Evolutionary conservation across 2,329 filamentous ascomycete genomes (phyloP).

Genomic region (Aureobasidium musti): DNA sequence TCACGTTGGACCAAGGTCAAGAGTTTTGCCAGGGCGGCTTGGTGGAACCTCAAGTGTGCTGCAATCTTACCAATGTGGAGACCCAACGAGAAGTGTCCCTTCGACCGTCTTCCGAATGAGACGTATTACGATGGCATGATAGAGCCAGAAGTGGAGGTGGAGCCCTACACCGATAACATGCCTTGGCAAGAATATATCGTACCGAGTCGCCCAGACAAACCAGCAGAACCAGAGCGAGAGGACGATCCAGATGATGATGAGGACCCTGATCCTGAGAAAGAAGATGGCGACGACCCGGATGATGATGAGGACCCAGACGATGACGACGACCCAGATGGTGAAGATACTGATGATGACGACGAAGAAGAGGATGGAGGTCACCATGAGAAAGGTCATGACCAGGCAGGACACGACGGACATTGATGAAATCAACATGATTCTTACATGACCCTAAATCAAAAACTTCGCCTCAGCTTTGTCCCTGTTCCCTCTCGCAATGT

Average conservation of each 20-base stretch:
- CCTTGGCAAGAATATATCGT: neutral
- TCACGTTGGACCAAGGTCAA: neutral
- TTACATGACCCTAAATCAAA: neutral
- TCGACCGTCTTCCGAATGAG: conserved; percentile 21
- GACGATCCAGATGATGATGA: neutral
- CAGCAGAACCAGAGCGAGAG: neutral
- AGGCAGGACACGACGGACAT: neutral
- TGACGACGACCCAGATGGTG: neutral
- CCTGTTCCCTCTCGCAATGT: neutral
- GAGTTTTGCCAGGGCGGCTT: conserved; percentile 6
- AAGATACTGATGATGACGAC: neutral
- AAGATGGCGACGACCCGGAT: neutral
- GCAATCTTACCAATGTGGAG: conserved; percentile 1
- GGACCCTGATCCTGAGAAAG: neutral
- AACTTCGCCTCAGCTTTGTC: neutral
- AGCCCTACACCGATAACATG: conserved; percentile 9
- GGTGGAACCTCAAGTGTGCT: conserved; percentile 29
- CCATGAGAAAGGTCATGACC: neutral
- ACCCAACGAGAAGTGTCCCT: conserved; percentile 24
- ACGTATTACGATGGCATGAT: conserved; percentile 7
- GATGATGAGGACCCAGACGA: neutral
- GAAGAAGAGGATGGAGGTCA: neutral
- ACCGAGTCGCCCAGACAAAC: neutral
- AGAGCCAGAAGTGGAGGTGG: conserved; percentile 22
- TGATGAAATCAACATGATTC: neutral